Evolutionary conservation across 257 asterid species (phyloP).

Genomic region (Lycium barbarum): DNA sequence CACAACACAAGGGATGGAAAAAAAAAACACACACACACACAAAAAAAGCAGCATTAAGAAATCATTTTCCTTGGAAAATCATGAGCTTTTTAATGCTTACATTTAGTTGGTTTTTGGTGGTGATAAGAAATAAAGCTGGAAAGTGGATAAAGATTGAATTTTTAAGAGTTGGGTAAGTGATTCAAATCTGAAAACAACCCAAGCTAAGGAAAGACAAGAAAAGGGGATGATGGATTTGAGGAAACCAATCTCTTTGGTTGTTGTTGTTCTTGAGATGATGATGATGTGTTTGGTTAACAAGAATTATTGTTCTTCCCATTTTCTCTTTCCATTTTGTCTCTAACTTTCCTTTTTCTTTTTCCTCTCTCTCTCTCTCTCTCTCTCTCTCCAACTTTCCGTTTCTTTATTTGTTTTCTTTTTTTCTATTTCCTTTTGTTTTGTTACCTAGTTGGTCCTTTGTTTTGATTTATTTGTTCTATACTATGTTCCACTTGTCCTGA

Average conservation of each 20-base stretch:
- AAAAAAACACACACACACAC: background rate
- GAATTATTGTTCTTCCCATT: conserved; percentile 30
- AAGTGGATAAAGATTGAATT: conserved; percentile 43
- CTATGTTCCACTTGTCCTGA: background rate
- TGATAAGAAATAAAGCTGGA: background rate
- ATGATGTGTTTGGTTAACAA: conserved; percentile 27
- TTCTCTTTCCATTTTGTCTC: conserved; percentile 31
- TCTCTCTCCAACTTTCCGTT: background rate
- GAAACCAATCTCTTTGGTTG: conserved; percentile 28
- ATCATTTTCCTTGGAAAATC: background rate
- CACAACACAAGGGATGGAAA: conserved; percentile 36
- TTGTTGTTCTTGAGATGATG: conserved; percentile 6
- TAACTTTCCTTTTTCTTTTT: background rate
- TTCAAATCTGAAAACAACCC: conserved; percentile 49
- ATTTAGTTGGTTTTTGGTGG: conserved; percentile 38
- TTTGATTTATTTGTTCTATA: background rate
- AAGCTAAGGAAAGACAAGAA: conserved; percentile 29
- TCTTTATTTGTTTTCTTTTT: background rate
- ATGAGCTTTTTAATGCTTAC: conserved; percentile 49
- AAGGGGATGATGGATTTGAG: conserved; percentile 35
- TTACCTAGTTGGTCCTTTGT: no score
- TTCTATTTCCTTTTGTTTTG: background rate
- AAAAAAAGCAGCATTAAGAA: conserved; percentile 30
- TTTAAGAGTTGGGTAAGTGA: conserved; percentile 51
- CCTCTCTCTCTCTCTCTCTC: background rate